phyloP scores from a whole-genome alignment of 345 rosid genomes.

The Alliaria petiolata region DNA sequence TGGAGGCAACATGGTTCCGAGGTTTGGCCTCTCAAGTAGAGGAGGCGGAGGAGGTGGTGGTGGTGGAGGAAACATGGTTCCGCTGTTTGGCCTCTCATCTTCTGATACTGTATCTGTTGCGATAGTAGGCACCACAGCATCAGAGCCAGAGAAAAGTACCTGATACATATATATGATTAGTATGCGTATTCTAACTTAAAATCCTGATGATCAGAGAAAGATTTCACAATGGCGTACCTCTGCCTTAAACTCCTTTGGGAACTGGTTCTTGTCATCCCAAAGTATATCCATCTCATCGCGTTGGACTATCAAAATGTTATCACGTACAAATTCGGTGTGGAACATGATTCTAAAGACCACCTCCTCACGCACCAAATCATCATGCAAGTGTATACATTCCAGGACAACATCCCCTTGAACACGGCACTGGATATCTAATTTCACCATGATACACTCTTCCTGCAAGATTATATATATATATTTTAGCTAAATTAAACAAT shows the following conservation, averaged over 20 bases:
- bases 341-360: conserved; percentile 85
- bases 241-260: conserved; percentile 77
- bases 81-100: conserved; percentile 35
- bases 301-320: conserved; percentile 61
- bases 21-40: conserved; percentile 11
- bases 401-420: conserved; percentile 95
- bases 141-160: conserved; percentile 84
- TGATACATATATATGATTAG: conserved; percentile 57
- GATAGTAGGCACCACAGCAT: conserved; percentile 58
- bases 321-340: conserved; percentile 88
- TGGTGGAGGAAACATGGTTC: not conserved
- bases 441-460: conserved; percentile 81
- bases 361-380: conserved; percentile 64
- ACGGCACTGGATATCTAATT: conserved; percentile 73
- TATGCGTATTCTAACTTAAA: conserved; percentile 59
- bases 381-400: conserved; percentile 85
- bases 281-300: conserved; percentile 80
- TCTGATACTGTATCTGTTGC: conserved; percentile 46
- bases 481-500: not conserved
- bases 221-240: conserved; percentile 63
- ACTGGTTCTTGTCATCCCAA: conserved; percentile 85
- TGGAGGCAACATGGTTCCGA: conserved; percentile 1
- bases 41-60: conserved; percentile 21
- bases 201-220: conserved; percentile 32
- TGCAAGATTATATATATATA: conserved; percentile 33